These are phyloP conservation scores for Metroxylon sagu DNA, from an alignment of 176 grass and related monocot genomes.

Conservation along the genomic window DNA sequence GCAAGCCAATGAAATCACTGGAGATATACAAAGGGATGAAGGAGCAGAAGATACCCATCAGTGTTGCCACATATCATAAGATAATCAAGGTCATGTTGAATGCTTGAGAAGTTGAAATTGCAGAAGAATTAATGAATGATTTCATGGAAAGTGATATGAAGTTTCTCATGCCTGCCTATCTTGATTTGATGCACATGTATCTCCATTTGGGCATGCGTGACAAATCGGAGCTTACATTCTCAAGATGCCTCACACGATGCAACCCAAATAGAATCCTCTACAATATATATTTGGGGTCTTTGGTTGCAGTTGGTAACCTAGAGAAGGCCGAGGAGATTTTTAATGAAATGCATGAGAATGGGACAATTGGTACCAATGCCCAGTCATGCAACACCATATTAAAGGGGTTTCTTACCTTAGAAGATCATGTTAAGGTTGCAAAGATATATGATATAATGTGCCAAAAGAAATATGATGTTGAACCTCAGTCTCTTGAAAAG, in stretches of 20 bases:
- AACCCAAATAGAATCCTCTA: slow-evolving; percentile 71
- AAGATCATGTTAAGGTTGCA: slow-evolving; percentile 69
- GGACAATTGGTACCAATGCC: slow-evolving; percentile 69
- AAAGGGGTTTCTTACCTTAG: slow-evolving; percentile 55
- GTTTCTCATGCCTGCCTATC: slow-evolving; percentile 83
- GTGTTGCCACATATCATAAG: slow-evolving; percentile 78
- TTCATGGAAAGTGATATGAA: slow-evolving; percentile 72
- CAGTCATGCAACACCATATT: slow-evolving; percentile 81
- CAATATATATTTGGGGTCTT: slow-evolving; percentile 73
- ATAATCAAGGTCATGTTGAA: slow-evolving; percentile 86
- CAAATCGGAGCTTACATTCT: slow-evolving; percentile 53
- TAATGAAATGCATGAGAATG: slow-evolving; percentile 68
- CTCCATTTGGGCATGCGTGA: slow-evolving; percentile 78
- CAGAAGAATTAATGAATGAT: slow-evolving; percentile 58
- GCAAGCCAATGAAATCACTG: slow-evolving; percentile 73
- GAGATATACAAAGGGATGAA: slow-evolving; percentile 86
- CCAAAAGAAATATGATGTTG: slow-evolving; percentile 74
- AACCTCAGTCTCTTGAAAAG: slow-evolving; percentile 48
- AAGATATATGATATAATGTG: slow-evolving; percentile 78
- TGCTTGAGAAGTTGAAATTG: slow-evolving; percentile 39
- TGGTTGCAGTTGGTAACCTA: slow-evolving; percentile 49
- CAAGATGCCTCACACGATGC: slow-evolving; percentile 56
- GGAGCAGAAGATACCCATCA: slow-evolving; percentile 38
- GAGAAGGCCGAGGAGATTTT: slow-evolving; percentile 70
- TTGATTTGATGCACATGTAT: slow-evolving; percentile 71